Conservation (phyloP, 441 rosid genomes). For the Populus trichocarpa region DNA sequence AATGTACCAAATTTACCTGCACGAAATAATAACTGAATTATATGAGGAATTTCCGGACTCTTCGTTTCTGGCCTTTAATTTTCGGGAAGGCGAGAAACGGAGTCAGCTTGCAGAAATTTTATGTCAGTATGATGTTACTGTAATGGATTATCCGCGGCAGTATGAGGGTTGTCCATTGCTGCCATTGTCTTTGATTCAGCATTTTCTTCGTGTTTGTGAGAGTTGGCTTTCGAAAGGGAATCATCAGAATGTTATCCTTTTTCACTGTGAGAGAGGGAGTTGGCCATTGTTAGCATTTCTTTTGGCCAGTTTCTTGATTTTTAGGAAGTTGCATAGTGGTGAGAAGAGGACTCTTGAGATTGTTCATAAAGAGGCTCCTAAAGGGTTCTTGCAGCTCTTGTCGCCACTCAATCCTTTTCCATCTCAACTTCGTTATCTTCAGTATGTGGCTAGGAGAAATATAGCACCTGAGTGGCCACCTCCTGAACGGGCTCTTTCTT, state of each 20-base stretch:
- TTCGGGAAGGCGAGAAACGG: conserved; percentile 76
- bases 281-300: conserved; percentile 93
- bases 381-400: conserved; percentile 80
- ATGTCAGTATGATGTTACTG: conserved; percentile 75
- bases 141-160: conserved; percentile 19
- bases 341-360: conserved; percentile 87
- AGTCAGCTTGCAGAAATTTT: conserved; percentile 69
- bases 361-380: conserved; percentile 94
- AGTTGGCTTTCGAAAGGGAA: conserved; percentile 75
- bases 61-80: conserved; percentile 76
- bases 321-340: conserved; percentile 67
- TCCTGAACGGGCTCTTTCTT: conserved; percentile 85
- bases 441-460: conserved; percentile 84
- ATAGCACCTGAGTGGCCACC: conserved; percentile 96
- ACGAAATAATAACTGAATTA: conserved; percentile 62
- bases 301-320: conserved; percentile 74
- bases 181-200: conserved; percentile 78
- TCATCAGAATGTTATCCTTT: conserved; percentile 72
- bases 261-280: conserved; percentile 95
- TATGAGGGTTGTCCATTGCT: conserved; percentile 94
- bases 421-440: conserved; percentile 95
- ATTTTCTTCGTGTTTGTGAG: conserved; percentile 81
- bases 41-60: conserved; percentile 85
- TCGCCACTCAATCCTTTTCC: conserved; percentile 95
- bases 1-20: conserved; percentile 63